Evolutionary conservation across 768 basidiomycete species (phyloP).

Genomic region (Cubamyces sp.): DNA sequence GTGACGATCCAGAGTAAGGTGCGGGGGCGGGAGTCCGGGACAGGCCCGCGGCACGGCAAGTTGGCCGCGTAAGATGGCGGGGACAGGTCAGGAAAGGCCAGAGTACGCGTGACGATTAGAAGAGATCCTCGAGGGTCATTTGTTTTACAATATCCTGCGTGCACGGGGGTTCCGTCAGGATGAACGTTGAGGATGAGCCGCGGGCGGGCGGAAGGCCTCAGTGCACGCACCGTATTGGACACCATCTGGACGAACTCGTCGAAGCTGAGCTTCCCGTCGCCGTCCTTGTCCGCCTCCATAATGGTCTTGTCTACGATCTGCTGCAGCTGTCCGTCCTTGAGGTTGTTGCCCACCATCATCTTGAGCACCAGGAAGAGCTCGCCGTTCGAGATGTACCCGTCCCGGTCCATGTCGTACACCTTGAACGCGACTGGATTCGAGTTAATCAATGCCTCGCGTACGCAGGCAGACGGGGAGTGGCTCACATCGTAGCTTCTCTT

Average conservation of each 20-base stretch:
- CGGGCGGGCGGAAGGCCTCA: too few species aligned
- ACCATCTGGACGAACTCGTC: slow-evolving; percentile 98
- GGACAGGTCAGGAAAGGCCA: background rate
- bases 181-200: background rate
- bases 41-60: background rate
- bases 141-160: slow-evolving; percentile 95
- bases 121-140: slow-evolving; percentile 96
- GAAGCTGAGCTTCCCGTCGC: slow-evolving; percentile 95
- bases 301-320: slow-evolving; percentile 99
- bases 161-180: slow-evolving; percentile 2
- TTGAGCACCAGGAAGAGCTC: slow-evolving; percentile 98
- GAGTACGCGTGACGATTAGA: slow-evolving; percentile 45
- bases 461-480: slow-evolving; percentile 25
- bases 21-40: background rate
- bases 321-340: slow-evolving; percentile 99
- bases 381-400: slow-evolving; percentile 97
- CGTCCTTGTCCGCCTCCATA: slow-evolving; percentile 99
- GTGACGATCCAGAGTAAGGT: slow-evolving; percentile 9
- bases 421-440: slow-evolving; percentile 90
- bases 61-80: background rate
- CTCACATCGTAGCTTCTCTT: slow-evolving; percentile 95
- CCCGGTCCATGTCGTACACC: slow-evolving; percentile 98
- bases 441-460: background rate
- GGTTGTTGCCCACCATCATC: slow-evolving; percentile 99
- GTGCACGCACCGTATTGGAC: slow-evolving; percentile 80